Base-by-base conservation (phyloP, 2,329 filamentous ascomycete species). In the Orbilia javanica region DNA sequence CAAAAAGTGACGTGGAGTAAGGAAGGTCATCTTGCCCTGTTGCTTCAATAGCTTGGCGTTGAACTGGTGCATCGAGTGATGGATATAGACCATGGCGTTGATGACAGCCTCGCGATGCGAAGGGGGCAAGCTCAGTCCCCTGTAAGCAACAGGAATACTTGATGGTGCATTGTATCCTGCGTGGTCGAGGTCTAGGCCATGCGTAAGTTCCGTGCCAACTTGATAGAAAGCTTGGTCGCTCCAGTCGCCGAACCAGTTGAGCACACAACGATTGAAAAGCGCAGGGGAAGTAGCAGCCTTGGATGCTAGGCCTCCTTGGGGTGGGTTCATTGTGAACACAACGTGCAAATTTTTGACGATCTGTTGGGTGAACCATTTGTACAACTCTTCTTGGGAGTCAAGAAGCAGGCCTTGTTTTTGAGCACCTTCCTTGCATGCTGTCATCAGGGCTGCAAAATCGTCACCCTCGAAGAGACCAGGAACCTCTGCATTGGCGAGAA, bases 201-300 rank as follows among this genome's bases (percentile, higher is more conserved):
- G 92, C 0, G 96, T 99, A 73, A 99, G 89, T 84, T 99, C 96
- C 79, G 93, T 94, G 25, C 93, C 94, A 79, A 99, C 96, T 85
- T 99, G 96, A 90, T 96, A 99, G 20, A 99, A 88, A 42, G 96
- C 96, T 86, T 99, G 96, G 84, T 99, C 96, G 65, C 96, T 99
- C 96, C 96, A 99, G 85, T 99, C 96, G 80, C 96, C 96, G 84
- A 99, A 97, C 96, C 96, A 99, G 86, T 99, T 99, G 81, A 99
- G 91, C 60, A 99, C 96, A 83, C 96, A 99, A 88, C 96, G 92
- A 87, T 99, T 99, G 91, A 99, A 99, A 82, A 99, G 86, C 46
- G 96, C 96, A 77, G 96, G 96, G 88, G 94, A 97, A 2, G 96
- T 99, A 29, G 96, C 96, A 71, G 96, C 96, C 86, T 97, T 98